Percentiles rank a stretch among this genome's conserved stretches.
phyloP scores from a whole-genome alignment of 2,329 filamentous ascomycete genomes.

The Xylariales sp. region DNA sequence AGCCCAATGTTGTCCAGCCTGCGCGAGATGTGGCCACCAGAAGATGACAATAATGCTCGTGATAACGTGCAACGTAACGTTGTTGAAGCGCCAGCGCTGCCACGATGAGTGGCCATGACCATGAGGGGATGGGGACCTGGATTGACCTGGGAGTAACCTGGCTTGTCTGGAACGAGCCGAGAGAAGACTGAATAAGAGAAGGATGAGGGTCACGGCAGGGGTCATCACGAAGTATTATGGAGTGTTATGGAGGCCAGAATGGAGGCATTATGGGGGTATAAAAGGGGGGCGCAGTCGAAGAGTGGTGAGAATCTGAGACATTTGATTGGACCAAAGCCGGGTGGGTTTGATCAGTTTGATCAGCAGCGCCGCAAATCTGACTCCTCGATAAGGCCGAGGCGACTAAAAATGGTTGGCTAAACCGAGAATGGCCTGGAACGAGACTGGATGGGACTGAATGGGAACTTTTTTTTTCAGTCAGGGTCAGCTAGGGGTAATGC shows the following conservation, averaged over 20 bases:
- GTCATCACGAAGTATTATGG: conserved; percentile 33
- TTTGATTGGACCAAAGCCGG: conserved; percentile 24
- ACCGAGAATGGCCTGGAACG: conserved; percentile 17
- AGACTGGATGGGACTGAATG: neutral
- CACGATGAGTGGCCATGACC: conserved; percentile 1
- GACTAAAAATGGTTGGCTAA: conserved; percentile 22
- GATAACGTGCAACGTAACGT: conserved; percentile 28
- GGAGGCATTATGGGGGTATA: conserved; percentile 11
- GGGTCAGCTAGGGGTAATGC: conserved; percentile 21
- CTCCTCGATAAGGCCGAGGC: conserved; percentile 30
- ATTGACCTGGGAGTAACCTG: neutral
- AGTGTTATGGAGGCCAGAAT: conserved; percentile 3
- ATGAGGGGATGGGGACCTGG: neutral
- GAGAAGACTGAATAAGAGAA: conserved; percentile 22
- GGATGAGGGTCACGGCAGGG: conserved; percentile 28
- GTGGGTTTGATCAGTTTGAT: conserved; percentile 26
- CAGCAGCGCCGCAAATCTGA: conserved; percentile 35
- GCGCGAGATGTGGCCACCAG: conserved; percentile 7
- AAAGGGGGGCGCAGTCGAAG: conserved; percentile 24
- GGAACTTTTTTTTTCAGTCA: conserved; percentile 1
- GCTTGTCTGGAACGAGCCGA: conserved; percentile 31
- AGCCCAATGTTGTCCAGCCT: neutral
- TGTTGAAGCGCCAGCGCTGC: conserved; percentile 11
- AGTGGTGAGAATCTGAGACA: conserved; percentile 8
- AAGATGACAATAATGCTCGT: conserved; percentile 12